A percentile compares a stretch with the other conserved stretches of the same genome.
These are phyloP conservation scores for Ganoderma boninense DNA, from an alignment of 1,284 basidiomycete genomes.

Conservation along the genomic window DNA sequence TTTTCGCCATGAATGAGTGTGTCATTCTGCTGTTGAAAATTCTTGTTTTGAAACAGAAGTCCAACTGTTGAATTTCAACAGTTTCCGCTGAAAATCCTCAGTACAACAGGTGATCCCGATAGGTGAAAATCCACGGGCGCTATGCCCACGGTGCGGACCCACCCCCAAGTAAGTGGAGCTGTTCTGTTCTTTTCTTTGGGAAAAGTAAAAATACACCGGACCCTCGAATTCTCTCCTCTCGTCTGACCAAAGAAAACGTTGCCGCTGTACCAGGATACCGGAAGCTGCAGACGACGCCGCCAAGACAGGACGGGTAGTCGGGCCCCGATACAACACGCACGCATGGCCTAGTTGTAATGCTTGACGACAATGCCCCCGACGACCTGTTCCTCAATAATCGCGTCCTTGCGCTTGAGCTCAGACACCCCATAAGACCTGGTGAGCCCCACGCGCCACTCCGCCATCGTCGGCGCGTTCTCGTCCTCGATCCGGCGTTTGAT, in stretches of 20 bases:
- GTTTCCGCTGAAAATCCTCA: too few relatives aligned
- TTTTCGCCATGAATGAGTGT: too few relatives aligned
- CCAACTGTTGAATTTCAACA: too few relatives aligned
- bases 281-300: background rate
- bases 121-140: too few relatives aligned
- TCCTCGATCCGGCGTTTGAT: slow-evolving; percentile 39
- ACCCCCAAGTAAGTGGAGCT: background rate
- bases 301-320: background rate
- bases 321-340: background rate
- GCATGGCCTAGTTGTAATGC: slow-evolving; percentile 47
- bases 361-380: slow-evolving; percentile 52
- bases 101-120: too few relatives aligned
- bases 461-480: slow-evolving; percentile 45
- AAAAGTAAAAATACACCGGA: background rate
- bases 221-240: too few relatives aligned
- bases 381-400: slow-evolving; percentile 49
- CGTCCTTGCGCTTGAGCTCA: slow-evolving; percentile 43
- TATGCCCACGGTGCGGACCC: too few relatives aligned
- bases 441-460: slow-evolving; percentile 47
- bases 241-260: too few relatives aligned
- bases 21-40: too few relatives aligned
- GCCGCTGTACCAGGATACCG: too few relatives aligned
- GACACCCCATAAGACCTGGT: slow-evolving; percentile 46
- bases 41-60: too few relatives aligned
- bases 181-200: background rate